phyloP scores from a whole-genome alignment of 441 rosid species.

The Eutrema salsugineum region DNA sequence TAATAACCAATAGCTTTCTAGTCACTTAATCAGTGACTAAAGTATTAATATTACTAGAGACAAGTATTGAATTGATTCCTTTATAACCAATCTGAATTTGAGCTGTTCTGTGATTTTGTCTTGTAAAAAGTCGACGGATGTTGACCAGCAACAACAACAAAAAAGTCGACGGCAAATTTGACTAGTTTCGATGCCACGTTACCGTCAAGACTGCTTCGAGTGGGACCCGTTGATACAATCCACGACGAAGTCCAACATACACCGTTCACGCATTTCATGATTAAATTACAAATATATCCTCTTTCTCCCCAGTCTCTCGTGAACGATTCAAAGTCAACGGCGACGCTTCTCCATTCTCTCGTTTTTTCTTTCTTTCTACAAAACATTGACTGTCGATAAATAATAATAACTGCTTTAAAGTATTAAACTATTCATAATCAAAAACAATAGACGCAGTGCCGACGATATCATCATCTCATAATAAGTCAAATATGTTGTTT shows the following conservation, averaged over 20 bases:
- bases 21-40: neutral
- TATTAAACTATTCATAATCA: too few relatives aligned
- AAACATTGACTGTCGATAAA: neutral
- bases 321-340: conserved; percentile 20
- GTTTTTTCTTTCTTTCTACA: neutral
- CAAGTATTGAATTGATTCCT: neutral
- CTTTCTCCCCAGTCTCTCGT: neutral
- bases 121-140: conserved; percentile 3
- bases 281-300: neutral
- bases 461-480: neutral
- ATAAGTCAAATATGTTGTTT: neutral
- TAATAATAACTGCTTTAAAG: neutral
- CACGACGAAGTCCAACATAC: neutral
- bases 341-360: neutral
- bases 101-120: neutral
- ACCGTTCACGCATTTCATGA: neutral
- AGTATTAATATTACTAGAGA: neutral
- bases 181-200: conserved; percentile 6
- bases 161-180: conserved; percentile 24
- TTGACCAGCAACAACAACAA: too few relatives aligned
- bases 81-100: neutral
- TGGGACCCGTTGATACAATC: neutral
- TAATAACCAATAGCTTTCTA: neutral
- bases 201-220: neutral
- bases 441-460: neutral